phyloP scores from a whole-genome alignment of 352 stramenopile genomes.

The Phytopythium boreale region DNA sequence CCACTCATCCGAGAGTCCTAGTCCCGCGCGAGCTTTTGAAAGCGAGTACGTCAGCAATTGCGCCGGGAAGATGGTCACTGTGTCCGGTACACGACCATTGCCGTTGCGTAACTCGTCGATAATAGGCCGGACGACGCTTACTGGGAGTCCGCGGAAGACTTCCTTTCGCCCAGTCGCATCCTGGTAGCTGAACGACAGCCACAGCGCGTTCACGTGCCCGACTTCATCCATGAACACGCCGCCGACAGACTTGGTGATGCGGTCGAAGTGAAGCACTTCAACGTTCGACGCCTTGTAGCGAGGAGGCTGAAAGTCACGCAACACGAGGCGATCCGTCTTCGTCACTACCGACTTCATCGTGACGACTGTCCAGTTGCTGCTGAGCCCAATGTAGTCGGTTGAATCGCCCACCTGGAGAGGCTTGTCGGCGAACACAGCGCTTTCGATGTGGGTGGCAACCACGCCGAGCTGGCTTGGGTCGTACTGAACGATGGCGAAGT shows the following conservation, averaged over 20 bases:
- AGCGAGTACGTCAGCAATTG: constrained; percentile 84
- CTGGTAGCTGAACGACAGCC: constrained; percentile 88
- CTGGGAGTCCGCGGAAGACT: constrained; percentile 75
- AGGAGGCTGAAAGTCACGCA: constrained; percentile 84
- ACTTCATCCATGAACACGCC: constrained; percentile 79
- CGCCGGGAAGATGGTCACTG: constrained; percentile 61
- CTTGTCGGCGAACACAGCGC: constrained; percentile 55
- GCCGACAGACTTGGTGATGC: constrained; percentile 84
- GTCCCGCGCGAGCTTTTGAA: constrained; percentile 81
- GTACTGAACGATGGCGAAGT: constrained; percentile 90
- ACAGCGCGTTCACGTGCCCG: constrained; percentile 75
- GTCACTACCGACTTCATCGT: constrained; percentile 85
- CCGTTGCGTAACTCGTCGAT: constrained; percentile 45
- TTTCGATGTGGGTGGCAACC: constrained; percentile 60
- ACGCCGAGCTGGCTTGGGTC: constrained; percentile 68
- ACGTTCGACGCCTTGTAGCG: constrained; percentile 84
- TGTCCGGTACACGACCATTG: constrained; percentile 32
- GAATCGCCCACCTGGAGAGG: constrained; percentile 70
- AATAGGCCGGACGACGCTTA: constrained; percentile 67
- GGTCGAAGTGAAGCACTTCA: constrained; percentile 86
- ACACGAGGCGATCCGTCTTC: constrained; percentile 77
- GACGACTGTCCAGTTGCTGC: constrained; percentile 85
- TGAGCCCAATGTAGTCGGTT: constrained; percentile 80
- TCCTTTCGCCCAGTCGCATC: constrained; percentile 74
- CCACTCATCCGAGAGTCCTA: constrained; percentile 83